Evolutionary conservation across 1,284 basidiomycete species (phyloP).

Genomic region (Sphaerobolus stellatus): DNA sequence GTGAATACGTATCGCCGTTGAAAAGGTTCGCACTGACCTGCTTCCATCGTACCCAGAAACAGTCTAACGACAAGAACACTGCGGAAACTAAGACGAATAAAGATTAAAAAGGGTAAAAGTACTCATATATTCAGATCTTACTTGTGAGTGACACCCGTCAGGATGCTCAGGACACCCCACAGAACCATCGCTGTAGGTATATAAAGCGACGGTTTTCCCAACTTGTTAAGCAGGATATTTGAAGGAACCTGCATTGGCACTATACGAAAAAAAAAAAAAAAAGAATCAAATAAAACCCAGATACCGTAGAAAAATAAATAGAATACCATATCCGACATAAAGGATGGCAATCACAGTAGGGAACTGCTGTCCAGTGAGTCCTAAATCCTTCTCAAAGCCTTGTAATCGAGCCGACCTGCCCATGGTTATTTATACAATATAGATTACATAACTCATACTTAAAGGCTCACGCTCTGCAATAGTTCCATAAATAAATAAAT

Average conservation of each 20-base stretch:
- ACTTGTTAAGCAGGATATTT: slow-evolving; percentile 71
- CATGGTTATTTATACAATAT: too few relatives aligned
- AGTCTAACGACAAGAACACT: slow-evolving; percentile 75
- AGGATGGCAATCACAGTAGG: slow-evolving; percentile 70
- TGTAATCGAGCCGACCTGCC: slow-evolving; percentile 61
- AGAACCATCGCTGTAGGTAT: slow-evolving; percentile 68
- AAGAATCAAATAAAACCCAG: slow-evolving; percentile 44
- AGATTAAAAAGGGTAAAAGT: not conserved
- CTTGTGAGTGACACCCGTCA: slow-evolving; percentile 37
- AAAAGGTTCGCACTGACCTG: not conserved
- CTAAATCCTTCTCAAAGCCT: slow-evolving; percentile 70
- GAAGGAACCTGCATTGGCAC: slow-evolving; percentile 12
- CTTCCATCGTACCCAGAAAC: slow-evolving; percentile 54
- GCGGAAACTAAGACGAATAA: slow-evolving; percentile 51
- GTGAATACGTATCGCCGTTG: too few relatives aligned
- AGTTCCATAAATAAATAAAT: too few relatives aligned
- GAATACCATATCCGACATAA: slow-evolving; percentile 79
- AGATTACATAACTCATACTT: too few relatives aligned
- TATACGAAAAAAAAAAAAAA: not conserved
- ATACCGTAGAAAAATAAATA: slow-evolving; percentile 76
- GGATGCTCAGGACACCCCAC: slow-evolving; percentile 67
- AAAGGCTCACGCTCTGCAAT: too few relatives aligned
- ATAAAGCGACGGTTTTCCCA: slow-evolving; percentile 73
- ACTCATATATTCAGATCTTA: not conserved
- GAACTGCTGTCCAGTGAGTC: slow-evolving; percentile 64